A percentile compares a stretch with the other conserved stretches of the same genome.
Conservation (phyloP, 805 yeast genomes). For the Myxozyma udenii region DNA sequence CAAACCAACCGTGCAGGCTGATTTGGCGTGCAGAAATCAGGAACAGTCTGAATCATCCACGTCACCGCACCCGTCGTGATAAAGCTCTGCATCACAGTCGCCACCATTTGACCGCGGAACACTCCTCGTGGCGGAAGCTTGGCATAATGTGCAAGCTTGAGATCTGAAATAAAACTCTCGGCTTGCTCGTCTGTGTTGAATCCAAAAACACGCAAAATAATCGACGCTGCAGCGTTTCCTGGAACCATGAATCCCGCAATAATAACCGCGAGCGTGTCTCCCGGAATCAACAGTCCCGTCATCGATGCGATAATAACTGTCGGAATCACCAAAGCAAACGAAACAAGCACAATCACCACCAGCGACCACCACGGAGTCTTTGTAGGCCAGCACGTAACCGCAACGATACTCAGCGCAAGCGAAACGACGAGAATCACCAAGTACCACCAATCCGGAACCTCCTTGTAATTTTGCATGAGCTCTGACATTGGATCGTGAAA, state of each 20-base stretch:
- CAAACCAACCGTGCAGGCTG: slow-evolving; percentile 29
- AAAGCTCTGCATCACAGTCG: slow-evolving; percentile 53
- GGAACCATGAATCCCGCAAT: slow-evolving; percentile 15
- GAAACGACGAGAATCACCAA: slow-evolving; percentile 44
- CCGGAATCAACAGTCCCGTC: slow-evolving; percentile 58
- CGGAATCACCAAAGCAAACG: slow-evolving; percentile 57
- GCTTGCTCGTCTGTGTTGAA: slow-evolving; percentile 56
- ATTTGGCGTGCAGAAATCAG: slow-evolving; percentile 27
- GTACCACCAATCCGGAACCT: slow-evolving; percentile 50
- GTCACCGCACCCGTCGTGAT: slow-evolving; percentile 48
- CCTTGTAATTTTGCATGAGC: slow-evolving; percentile 53
- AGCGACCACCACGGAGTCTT: slow-evolving; percentile 63
- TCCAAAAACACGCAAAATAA: slow-evolving; percentile 60
- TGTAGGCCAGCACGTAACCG: slow-evolving; percentile 35
- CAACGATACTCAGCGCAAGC: slow-evolving; percentile 35
- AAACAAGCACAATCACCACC: slow-evolving; percentile 53
- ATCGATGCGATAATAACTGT: slow-evolving; percentile 59
- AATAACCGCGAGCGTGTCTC: slow-evolving; percentile 39
- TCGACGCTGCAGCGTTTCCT: slow-evolving; percentile 39
- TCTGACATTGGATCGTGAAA: slow-evolving; percentile 19
- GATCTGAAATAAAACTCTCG: slow-evolving; percentile 50
- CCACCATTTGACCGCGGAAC: slow-evolving; percentile 52
- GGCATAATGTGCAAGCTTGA: slow-evolving; percentile 54
- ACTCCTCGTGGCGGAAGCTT: slow-evolving; percentile 51
- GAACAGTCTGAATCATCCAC: slow-evolving; percentile 41